Conservation (phyloP, 1,284 basidiomycete genomes). For the Leucoagaricus sp. region DNA sequence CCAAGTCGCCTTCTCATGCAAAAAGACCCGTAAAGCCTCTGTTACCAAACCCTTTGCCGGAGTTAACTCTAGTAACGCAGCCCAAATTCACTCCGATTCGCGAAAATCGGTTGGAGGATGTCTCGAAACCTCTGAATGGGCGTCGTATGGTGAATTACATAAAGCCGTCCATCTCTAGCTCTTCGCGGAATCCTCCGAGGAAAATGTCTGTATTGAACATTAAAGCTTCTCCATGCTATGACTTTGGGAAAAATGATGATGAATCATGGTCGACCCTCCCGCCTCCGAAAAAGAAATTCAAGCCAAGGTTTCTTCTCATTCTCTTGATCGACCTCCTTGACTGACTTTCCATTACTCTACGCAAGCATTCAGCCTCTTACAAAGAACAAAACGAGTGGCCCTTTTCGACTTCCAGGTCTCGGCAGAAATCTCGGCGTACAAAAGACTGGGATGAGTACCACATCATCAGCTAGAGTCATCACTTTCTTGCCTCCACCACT, state of each 20-base stretch:
- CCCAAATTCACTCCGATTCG: no score
- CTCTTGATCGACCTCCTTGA: not conserved
- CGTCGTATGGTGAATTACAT: no score
- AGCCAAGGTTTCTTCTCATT: conserved; percentile 11
- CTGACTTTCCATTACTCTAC: not conserved
- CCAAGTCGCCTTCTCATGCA: no score
- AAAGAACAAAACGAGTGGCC: conserved; percentile 5
- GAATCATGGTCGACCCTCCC: conserved; percentile 12
- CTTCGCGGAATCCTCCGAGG: not conserved
- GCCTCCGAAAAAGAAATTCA: conserved; percentile 9
- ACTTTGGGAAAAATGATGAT: not conserved
- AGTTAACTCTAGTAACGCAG: no score
- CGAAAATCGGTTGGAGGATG: no score
- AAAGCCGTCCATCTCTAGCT: not conserved
- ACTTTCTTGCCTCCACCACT: conserved; percentile 11
- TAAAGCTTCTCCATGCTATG: not conserved
- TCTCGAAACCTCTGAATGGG: no score
- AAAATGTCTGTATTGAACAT: not conserved
- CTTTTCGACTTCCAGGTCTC: conserved; percentile 9
- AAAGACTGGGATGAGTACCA: conserved; percentile 5
- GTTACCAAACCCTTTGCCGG: no score
- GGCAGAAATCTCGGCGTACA: not conserved
- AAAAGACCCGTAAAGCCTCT: no score
- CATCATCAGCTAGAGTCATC: conserved; percentile 4
- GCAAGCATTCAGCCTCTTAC: not conserved